phyloP scores from a whole-genome alignment of 108 stramenopile species.

The Nitzschia inconspicua region DNA sequence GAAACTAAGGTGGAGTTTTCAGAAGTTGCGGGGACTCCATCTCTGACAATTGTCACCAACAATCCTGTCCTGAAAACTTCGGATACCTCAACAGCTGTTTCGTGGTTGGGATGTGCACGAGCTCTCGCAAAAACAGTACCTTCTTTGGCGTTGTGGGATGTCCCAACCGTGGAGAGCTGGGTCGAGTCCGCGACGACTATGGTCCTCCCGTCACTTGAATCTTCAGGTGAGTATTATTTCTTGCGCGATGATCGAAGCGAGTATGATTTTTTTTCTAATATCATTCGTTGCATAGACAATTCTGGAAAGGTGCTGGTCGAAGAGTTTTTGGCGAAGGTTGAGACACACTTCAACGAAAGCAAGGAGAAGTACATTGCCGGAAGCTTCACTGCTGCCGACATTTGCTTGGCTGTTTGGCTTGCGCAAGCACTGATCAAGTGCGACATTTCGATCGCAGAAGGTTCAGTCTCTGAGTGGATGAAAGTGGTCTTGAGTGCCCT shows the following conservation, averaged over 20 bases:
- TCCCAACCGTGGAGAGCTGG: conserved; percentile 21
- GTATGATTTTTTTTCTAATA: too few species aligned
- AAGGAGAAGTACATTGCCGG: conserved; percentile 1
- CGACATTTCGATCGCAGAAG: neutral
- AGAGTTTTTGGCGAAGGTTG: conserved; percentile 9
- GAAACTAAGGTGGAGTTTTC: conserved; percentile 8
- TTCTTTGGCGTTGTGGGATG: conserved; percentile 29
- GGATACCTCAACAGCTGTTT: conserved; percentile 2
- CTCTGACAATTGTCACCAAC: conserved; percentile 17
- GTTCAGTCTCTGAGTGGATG: conserved; percentile 10
- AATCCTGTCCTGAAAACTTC: conserved; percentile 15
- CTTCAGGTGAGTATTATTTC: conserved; percentile 1
- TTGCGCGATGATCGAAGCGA: too few species aligned
- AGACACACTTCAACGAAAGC: conserved; percentile 2
- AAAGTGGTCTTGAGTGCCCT: conserved; percentile 12
- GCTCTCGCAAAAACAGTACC: conserved; percentile 26
- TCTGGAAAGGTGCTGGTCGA: neutral
- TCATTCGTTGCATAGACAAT: neutral
- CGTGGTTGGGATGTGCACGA: conserved; percentile 31
- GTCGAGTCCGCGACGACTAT: conserved; percentile 23
- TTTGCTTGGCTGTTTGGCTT: conserved; percentile 30
- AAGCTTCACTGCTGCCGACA: conserved; percentile 31
- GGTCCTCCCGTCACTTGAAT: neutral
- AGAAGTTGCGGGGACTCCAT: conserved; percentile 5
- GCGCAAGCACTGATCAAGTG: conserved; percentile 16